phyloP scores from a whole-genome alignment of 2,329 filamentous ascomycete species.

The Paramyrothecium sp. region DNA sequence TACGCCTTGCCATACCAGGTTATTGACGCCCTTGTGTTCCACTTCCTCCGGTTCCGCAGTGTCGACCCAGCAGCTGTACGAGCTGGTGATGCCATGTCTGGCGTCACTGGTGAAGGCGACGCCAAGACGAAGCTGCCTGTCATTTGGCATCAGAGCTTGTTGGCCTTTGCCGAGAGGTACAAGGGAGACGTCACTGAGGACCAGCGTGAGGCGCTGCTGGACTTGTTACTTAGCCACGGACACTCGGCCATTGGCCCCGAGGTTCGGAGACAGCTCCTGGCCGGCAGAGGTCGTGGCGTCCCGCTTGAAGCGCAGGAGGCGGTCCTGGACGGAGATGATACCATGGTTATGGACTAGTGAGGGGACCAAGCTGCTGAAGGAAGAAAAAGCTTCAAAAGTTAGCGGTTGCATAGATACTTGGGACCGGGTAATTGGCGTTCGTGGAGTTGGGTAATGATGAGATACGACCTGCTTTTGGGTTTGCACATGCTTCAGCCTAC shows the following conservation, averaged over 20 bases:
- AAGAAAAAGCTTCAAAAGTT: background rate
- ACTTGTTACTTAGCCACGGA: conserved; percentile 79
- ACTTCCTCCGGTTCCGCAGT: conserved; percentile 86
- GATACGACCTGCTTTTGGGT: background rate
- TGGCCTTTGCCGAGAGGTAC: conserved; percentile 92
- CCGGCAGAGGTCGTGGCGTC: conserved; percentile 82
- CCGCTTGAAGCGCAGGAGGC: conserved; percentile 54
- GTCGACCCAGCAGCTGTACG: conserved; percentile 59
- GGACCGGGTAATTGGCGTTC: background rate
- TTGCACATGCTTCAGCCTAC: background rate
- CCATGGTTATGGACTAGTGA: conserved; percentile 70
- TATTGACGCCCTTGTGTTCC: conserved; percentile 91
- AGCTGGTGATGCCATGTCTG: conserved; percentile 51
- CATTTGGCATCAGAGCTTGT: conserved; percentile 91
- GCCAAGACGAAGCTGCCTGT: conserved; percentile 72
- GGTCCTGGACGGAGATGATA: conserved; percentile 77
- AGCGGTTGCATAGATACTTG: background rate
- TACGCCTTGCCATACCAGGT: conserved; percentile 95
- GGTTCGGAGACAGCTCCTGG: conserved; percentile 82
- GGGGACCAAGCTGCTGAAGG: background rate
- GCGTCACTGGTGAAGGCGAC: conserved; percentile 42
- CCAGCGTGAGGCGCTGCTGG: conserved; percentile 85
- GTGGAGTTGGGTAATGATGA: background rate
- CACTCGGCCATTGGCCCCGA: conserved; percentile 90
- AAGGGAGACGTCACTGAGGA: conserved; percentile 96